Conservation (phyloP, 768 basidiomycete species). For the Fistulinella prunicolor region DNA sequence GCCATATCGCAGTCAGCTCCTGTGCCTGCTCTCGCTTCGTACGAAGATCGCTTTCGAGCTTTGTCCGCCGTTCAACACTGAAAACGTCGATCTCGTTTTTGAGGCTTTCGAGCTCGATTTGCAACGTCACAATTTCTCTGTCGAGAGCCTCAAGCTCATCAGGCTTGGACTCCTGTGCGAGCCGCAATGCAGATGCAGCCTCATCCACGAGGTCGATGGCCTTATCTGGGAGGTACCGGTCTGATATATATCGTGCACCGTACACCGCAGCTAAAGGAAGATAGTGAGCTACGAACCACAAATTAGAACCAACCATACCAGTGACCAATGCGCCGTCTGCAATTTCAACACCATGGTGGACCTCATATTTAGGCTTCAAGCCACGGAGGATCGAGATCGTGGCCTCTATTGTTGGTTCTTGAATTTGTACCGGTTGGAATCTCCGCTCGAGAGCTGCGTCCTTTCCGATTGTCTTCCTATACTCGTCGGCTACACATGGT, state of each 20-base stretch:
- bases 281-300: not conserved
- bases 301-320: slow-evolving; percentile 38
- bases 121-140: slow-evolving; percentile 78
- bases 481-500: slow-evolving; percentile 61
- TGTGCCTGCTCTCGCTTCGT: slow-evolving; percentile 62
- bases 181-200: slow-evolving; percentile 80
- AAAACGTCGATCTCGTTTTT: slow-evolving; percentile 87
- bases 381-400: slow-evolving; percentile 88
- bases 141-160: slow-evolving; percentile 81
- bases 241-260: slow-evolving; percentile 79
- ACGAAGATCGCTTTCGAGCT: slow-evolving; percentile 63
- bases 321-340: slow-evolving; percentile 87
- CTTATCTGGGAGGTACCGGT: slow-evolving; percentile 88
- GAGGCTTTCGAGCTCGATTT: slow-evolving; percentile 87
- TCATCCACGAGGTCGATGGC: slow-evolving; percentile 93
- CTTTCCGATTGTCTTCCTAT: slow-evolving; percentile 87
- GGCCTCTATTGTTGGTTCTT: slow-evolving; percentile 83
- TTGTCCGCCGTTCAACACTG: slow-evolving; percentile 66
- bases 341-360: slow-evolving; percentile 92
- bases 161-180: slow-evolving; percentile 88
- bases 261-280: slow-evolving; percentile 69
- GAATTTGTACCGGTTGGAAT: slow-evolving; percentile 86
- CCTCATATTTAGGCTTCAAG: slow-evolving; percentile 80
- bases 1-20: slow-evolving; percentile 65
- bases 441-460: slow-evolving; percentile 89